phyloP scores from a whole-genome alignment of 768 basidiomycete genomes.

The Amanita rubescens region DNA sequence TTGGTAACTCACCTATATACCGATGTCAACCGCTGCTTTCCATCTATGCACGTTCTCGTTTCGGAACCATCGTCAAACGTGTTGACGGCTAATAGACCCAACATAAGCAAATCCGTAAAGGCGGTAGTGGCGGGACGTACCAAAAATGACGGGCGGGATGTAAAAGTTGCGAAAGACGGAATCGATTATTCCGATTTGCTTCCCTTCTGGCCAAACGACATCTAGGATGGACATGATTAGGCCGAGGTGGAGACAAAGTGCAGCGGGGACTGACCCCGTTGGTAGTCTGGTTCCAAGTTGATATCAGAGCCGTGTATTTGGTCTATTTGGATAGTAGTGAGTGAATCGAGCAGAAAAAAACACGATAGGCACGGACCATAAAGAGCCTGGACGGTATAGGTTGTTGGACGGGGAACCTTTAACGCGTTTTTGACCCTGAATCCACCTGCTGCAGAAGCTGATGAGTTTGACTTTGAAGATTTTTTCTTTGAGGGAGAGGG shows the following conservation, averaged over 20 bases:
- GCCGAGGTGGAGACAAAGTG: neutral
- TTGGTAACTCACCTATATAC: conserved; percentile 55
- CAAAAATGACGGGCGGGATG: conserved; percentile 67
- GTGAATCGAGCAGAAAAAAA: neutral
- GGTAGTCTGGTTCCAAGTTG: conserved; percentile 70
- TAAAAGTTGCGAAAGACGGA: conserved; percentile 75
- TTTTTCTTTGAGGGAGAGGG: neutral
- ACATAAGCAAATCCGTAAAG: neutral
- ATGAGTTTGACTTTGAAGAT: conserved; percentile 11
- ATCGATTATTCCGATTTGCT: conserved; percentile 72
- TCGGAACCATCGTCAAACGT: conserved; percentile 56
- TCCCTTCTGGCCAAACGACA: conserved; percentile 73
- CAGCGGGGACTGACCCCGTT: conserved; percentile 42
- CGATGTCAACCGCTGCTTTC: conserved; percentile 75
- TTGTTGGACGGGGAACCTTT: conserved; percentile 50
- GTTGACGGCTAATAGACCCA: conserved; percentile 35
- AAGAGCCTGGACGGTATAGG: conserved; percentile 54
- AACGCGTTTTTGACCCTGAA: conserved; percentile 39
- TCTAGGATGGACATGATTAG: conserved; percentile 28
- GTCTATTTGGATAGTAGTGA: conserved; percentile 31
- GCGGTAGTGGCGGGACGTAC: conserved; percentile 24
- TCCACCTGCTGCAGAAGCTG: conserved; percentile 1
- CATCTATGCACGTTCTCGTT: conserved; percentile 65
- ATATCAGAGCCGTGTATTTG: conserved; percentile 61
- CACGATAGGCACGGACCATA: conserved; percentile 34